Conservation (phyloP, 306 rosid species). For the Senna siamea region DNA sequence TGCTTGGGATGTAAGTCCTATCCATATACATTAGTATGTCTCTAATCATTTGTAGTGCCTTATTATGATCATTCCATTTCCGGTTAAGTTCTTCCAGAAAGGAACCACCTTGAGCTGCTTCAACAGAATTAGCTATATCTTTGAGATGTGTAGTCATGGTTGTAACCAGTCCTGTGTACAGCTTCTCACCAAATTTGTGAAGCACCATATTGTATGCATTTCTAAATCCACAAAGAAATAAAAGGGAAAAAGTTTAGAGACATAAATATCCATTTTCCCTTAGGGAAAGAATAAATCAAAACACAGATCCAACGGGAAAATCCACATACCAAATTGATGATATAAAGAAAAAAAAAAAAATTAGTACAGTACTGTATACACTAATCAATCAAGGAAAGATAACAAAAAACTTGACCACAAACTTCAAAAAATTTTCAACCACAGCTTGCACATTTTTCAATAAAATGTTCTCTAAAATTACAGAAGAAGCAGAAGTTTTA, state of each 20-base stretch:
- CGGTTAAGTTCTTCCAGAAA: slow-evolving; percentile 88
- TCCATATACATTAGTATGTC: slow-evolving; percentile 98
- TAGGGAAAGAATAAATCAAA: not conserved
- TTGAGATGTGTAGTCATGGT: slow-evolving; percentile 88
- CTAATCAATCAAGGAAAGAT: slow-evolving; percentile 19
- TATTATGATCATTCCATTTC: slow-evolving; percentile 90
- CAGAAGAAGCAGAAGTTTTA: not conserved
- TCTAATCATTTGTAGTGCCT: slow-evolving; percentile 89
- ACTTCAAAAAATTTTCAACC: slow-evolving; percentile 2
- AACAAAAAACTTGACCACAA: slow-evolving; percentile 13
- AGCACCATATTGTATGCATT: slow-evolving; percentile 98
- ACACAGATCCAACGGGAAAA: slow-evolving; percentile 20
- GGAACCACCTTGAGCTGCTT: slow-evolving; percentile 84
- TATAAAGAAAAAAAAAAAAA: slow-evolving; percentile 19
- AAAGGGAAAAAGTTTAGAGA: slow-evolving; percentile 27
- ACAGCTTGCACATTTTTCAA: slow-evolving; percentile 2
- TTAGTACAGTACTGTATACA: not conserved
- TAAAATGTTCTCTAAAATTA: not conserved
- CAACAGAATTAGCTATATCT: slow-evolving; percentile 78
- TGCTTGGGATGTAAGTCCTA: slow-evolving; percentile 86
- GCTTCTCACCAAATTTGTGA: slow-evolving; percentile 94
- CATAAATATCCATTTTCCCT: slow-evolving; percentile 10
- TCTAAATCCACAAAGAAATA: slow-evolving; percentile 54
- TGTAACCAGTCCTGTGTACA: slow-evolving; percentile 70
- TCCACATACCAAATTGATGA: slow-evolving; percentile 18